Conservation (phyloP, 495 filamentous ascomycete genomes). For the Hypoxylon rickii region DNA sequence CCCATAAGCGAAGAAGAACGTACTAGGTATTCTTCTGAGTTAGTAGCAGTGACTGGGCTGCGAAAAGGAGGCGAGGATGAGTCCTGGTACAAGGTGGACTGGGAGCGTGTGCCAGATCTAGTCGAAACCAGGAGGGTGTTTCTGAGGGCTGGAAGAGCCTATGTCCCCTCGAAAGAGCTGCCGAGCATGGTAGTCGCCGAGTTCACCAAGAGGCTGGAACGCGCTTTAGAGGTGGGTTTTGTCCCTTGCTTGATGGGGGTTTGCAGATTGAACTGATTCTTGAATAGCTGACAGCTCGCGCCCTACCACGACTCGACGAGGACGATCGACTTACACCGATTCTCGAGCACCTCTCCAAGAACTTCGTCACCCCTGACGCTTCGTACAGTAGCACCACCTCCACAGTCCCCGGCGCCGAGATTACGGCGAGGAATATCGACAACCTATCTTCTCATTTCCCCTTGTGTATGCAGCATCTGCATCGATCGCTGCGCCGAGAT, state of each 20-base stretch:
- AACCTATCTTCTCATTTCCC: constrained; percentile 86
- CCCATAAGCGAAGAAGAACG: constrained; percentile 77
- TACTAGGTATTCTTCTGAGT: constrained; percentile 50
- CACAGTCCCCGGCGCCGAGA: constrained; percentile 63
- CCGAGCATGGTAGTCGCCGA: constrained; percentile 85
- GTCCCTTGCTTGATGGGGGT: not conserved
- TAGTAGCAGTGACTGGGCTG: constrained; percentile 39
- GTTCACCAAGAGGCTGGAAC: constrained; percentile 77
- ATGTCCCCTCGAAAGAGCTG: constrained; percentile 86
- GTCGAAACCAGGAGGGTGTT: constrained; percentile 80
- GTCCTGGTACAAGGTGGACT: constrained; percentile 92
- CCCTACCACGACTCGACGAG: constrained; percentile 90
- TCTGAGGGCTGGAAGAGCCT: constrained; percentile 81
- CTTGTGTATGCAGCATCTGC: constrained; percentile 89
- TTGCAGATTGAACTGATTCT: constrained; percentile 14
- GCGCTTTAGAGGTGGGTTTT: constrained; percentile 72
- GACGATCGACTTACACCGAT: constrained; percentile 95
- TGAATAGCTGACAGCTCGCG: constrained; percentile 78
- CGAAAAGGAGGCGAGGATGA: constrained; percentile 66
- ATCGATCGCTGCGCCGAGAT: constrained; percentile 80
- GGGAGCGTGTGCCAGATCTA: constrained; percentile 88
- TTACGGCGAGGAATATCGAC: constrained; percentile 81
- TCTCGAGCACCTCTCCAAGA: constrained; percentile 86
- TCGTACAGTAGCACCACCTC: constrained; percentile 64
- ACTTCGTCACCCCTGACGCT: constrained; percentile 88